A percentile compares a stretch with the other conserved stretches of the same genome.
Conservation (phyloP, 148 eudicot species). For the Chenopodium formosanum region DNA sequence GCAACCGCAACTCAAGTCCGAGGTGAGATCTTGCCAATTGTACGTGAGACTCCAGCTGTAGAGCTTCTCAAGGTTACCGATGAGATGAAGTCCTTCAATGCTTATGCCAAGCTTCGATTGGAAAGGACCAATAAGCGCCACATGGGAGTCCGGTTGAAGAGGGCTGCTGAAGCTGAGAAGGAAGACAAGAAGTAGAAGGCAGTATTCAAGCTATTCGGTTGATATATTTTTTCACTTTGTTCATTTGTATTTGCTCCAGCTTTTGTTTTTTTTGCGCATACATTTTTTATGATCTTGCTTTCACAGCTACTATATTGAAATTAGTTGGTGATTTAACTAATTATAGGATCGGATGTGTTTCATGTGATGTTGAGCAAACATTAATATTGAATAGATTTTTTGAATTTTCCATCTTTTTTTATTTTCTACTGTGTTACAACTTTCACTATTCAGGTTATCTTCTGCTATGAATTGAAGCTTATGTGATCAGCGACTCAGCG, state of each 20-base stretch:
- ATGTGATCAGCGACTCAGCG: no score
- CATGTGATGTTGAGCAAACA: not conserved
- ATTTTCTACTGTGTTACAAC: not conserved
- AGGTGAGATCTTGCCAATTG: constrained; percentile 45
- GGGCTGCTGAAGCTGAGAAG: constrained; percentile 62
- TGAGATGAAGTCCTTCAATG: constrained; percentile 55
- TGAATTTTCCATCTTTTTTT: not conserved
- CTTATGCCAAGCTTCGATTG: constrained; percentile 48
- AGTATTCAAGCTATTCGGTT: constrained; percentile 33
- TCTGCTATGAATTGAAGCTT: no score
- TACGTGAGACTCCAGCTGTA: constrained; percentile 29
- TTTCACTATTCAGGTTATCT: not conserved
- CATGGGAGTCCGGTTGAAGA: constrained; percentile 50
- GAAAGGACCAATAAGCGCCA: constrained; percentile 54
- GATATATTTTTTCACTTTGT: constrained; percentile 1
- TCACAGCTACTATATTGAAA: not conserved
- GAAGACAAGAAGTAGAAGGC: constrained; percentile 58
- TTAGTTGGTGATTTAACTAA: not conserved
- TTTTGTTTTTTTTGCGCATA: not conserved
- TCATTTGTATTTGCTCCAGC: constrained; percentile 32
- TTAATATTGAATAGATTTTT: not conserved
- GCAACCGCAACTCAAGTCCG: constrained; percentile 54
- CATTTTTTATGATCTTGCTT: not conserved
- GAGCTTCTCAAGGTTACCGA: constrained; percentile 56
- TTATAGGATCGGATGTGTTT: not conserved